Evolutionary conservation across 2,329 filamentous ascomycete genomes (phyloP).

Genomic region (Fusarium floridanum): DNA sequence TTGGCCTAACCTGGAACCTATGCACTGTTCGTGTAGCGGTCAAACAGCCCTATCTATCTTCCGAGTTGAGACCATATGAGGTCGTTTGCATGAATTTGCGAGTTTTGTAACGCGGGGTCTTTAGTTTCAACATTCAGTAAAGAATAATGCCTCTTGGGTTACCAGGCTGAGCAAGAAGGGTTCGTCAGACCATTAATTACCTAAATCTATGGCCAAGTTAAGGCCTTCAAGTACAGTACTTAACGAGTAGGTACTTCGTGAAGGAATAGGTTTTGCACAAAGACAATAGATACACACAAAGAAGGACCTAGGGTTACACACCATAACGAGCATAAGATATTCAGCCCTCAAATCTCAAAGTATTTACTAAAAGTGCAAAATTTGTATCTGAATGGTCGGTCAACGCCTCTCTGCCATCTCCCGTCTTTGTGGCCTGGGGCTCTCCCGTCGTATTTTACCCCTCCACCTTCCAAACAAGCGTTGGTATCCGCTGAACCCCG

Average conservation of each 20-base stretch:
- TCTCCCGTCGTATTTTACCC: slow-evolving; percentile 24
- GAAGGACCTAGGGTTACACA: not conserved
- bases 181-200: not conserved
- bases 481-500: slow-evolving; percentile 33
- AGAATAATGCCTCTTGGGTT: not conserved
- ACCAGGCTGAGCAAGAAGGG: not conserved
- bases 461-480: slow-evolving; percentile 21
- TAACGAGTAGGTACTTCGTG: not conserved
- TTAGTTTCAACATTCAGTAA: not conserved
- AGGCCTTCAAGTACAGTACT: not conserved
- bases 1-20: not conserved
- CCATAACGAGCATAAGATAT: not conserved
- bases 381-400: not conserved
- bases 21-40: slow-evolving; percentile 27
- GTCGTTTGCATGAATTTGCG: not conserved
- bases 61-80: not conserved
- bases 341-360: not conserved
- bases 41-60: slow-evolving; percentile 12
- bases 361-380: not conserved
- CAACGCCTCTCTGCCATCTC: slow-evolving; percentile 9
- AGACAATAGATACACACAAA: not conserved
- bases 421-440: slow-evolving; percentile 27
- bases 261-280: not conserved
- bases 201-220: not conserved
- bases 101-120: not conserved